Evolutionary conservation across 192 early-diverging fungal species (phyloP), one percentile per base, ranked within the genome.

Genomic region (Phlyctochytrium arcticum): DNA sequence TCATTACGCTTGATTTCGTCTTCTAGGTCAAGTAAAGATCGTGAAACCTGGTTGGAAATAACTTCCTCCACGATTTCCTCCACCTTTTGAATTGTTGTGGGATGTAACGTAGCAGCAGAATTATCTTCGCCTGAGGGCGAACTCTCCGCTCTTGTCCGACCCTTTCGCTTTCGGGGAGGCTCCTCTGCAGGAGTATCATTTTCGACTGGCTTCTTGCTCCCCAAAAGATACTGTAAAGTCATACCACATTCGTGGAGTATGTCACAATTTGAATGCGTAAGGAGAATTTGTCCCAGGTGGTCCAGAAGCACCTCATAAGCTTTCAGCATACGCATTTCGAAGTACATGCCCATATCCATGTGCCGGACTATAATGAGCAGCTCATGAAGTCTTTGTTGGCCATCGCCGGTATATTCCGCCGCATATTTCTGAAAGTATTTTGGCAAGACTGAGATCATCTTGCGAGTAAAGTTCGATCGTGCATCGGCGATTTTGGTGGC

Each of bases 311-410:
- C 33, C 5, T 79, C 77, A 49, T 68, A 76, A 15, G 68, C 63
- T 60, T 73, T 76, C 27, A 71, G 17, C 68, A 75, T 55, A 6
- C 78, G 67, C 60, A 79, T 47, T 48, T 79, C 78, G 17, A 68
- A 30, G 54, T 79, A 79, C 29, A 68, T 48, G 2, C 57, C 56
- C 30, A 76, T 26, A 53, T 79, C 65, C 30, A 79, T n/a, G 15
- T 48, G 6, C 5, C 74, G 39, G 0, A 79, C 54, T 62, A 79
- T 33, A 17, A 37, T 56, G 7, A 75, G 36, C 17, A 72, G 36
- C 36, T 76, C 68, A 5, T 29, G 29, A 3, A 75, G 29, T 24
- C 71, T 39, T 23, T 48, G 7, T 26, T 51, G 55, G 2, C 77
- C 73, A 10, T 19, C 37, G 3, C 55, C 65, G 8, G 23, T 55